These are phyloP conservation scores for Crithidia mellificae DNA, from an alignment of 208 protist species.

Conservation along the genomic window DNA sequence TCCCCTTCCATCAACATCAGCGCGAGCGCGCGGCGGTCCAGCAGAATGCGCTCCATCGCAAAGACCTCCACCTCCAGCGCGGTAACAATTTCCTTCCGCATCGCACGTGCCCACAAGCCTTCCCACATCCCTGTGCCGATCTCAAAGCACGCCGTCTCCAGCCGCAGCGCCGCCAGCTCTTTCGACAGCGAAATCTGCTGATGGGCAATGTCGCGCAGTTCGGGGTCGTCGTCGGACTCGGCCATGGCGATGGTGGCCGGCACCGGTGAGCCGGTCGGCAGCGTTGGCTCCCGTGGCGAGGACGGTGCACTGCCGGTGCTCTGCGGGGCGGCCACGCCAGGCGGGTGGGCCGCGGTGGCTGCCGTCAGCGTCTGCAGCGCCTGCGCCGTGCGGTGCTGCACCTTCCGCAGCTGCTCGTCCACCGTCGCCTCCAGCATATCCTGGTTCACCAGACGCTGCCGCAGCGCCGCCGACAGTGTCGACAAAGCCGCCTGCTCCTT, in stretches of 20 bases:
- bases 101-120: constrained; percentile 76
- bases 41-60: constrained; percentile 72
- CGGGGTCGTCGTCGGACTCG: constrained; percentile 46
- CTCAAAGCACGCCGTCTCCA: constrained; percentile 76
- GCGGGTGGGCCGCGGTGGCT: constrained; percentile 26
- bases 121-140: constrained; percentile 71
- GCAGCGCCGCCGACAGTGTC: constrained; percentile 49
- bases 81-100: constrained; percentile 77
- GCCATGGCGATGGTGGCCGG: constrained; percentile 19
- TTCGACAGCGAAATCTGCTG: constrained; percentile 74
- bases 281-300: constrained; percentile 17
- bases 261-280: constrained; percentile 17
- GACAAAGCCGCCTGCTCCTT: constrained; percentile 47
- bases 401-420: constrained; percentile 63
- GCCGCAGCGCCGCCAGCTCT: constrained; percentile 70
- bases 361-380: constrained; percentile 27
- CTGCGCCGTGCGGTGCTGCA: constrained; percentile 32
- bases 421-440: constrained; percentile 68
- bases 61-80: constrained; percentile 54
- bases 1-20: constrained; percentile 34
- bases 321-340: no score
- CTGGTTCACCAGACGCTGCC: constrained; percentile 63
- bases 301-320: neutral
- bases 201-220: constrained; percentile 67
- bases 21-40: constrained; percentile 46